Evolutionary conservation across 176 grass and related monocot species (phyloP), one percentile per base, ranked within the genome.

Genomic region (Sorghum bicolor): DNA sequence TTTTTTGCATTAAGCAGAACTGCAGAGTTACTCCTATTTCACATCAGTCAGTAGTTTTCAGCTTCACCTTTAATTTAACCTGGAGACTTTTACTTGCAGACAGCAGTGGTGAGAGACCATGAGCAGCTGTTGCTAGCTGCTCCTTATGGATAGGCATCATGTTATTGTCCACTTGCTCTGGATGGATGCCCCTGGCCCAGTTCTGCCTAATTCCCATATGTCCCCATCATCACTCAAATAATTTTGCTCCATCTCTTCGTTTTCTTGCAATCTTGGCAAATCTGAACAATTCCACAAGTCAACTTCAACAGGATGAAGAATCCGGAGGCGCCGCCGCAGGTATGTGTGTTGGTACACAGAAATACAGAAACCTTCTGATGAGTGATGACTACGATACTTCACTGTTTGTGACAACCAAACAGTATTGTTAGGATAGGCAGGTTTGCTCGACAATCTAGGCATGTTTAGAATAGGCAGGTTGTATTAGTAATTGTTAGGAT

Each of bases 71-170:
- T 47, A n/a, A n/a, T n/a, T n/a, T n/a, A n/a, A n/a, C n/a, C n/a
- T n/a, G n/a, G n/a, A n/a, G n/a, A n/a, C n/a, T 1, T 44, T 79
- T 43, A n/a, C n/a, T 19, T 55, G 64, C 26, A 32, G 17, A 24
- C 32, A 28, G 62, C 28, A 40, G 24, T 22, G 58, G 25, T 22
- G 58, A 80, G 57, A 64, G 24, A 28, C 67, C 67, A 57, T 65
- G 32, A 31, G 11, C 52, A n/a, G n/a, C n/a, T n/a, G n/a, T n/a
- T n/a, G n/a, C n/a, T n/a, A n/a, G n/a, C n/a, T 53, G 8, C 22
- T 73, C 37, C 36, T 82, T 77, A 29, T 77, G 86, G 86, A 87
- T 87, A 87, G 63, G 43, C 79, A 82, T 82, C 39, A 47, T 30
- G 79, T 82, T 76, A 52, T 82, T 76, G 65, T 82, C 85, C 58